phyloP scores from a whole-genome alignment of 2,329 filamentous ascomycete species.

The Neurospora crassa region DNA sequence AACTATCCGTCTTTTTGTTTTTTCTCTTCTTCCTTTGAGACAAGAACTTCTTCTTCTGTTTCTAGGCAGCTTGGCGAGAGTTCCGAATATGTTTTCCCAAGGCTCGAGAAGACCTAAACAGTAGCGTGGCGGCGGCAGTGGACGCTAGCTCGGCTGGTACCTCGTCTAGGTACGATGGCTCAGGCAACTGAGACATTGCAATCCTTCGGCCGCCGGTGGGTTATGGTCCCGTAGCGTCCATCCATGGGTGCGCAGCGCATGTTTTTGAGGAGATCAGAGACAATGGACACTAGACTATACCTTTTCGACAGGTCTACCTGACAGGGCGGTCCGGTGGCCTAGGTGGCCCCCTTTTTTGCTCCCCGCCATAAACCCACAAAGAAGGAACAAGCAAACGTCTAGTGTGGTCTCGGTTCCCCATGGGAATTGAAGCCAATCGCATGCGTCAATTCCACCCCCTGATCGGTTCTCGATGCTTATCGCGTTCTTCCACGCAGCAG shows the following conservation, averaged over 20 bases:
- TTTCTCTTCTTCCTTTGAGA: background rate
- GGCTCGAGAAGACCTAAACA: background rate
- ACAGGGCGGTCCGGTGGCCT: background rate
- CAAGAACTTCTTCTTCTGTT: background rate
- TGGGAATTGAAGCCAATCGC: background rate
- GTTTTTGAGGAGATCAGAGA: no score
- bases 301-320: background rate
- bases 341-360: background rate
- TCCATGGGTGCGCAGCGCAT: no score
- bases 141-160: background rate
- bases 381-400: no score
- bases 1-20: background rate
- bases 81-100: background rate
- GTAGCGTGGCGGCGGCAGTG: background rate
- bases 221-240: background rate
- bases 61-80: background rate
- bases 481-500: background rate
- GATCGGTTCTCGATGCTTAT: background rate
- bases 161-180: no score
- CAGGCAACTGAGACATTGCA: background rate
- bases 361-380: background rate
- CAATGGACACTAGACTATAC: background rate
- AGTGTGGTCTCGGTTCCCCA: background rate
- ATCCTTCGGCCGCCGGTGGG: background rate
- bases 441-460: background rate